Conservation (phyloP, 2,329 filamentous ascomycete species). For the Fusarium virguliforme region DNA sequence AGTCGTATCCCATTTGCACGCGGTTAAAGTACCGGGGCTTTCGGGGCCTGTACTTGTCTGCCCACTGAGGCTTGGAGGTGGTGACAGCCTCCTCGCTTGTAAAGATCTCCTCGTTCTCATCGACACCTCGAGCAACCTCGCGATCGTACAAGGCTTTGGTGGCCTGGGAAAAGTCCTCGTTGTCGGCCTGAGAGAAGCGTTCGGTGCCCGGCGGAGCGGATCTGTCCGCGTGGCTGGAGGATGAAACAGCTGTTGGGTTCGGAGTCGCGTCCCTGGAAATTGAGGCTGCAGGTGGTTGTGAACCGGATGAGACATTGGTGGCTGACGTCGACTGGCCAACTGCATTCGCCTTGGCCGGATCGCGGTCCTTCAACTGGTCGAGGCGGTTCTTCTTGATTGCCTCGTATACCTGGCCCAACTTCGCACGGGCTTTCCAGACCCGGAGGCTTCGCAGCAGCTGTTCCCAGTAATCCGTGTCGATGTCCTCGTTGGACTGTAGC, state of each 20-base stretch:
- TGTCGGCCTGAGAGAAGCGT: conserved; percentile 78
- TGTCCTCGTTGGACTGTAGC: conserved; percentile 88
- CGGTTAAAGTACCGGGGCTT: conserved; percentile 98
- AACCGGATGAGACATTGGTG: conserved; percentile 17
- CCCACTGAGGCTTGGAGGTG: conserved; percentile 80
- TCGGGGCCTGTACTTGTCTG: conserved; percentile 86
- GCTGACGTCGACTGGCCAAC: conserved; percentile 34
- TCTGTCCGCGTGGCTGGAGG: conserved; percentile 52
- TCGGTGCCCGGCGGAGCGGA: conserved; percentile 70
- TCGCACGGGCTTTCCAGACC: conserved; percentile 93
- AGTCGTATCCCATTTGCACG: conserved; percentile 99
- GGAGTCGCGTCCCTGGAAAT: conserved; percentile 27
- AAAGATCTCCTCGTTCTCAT: conserved; percentile 97
- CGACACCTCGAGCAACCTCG: conserved; percentile 90
- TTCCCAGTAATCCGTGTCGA: conserved; percentile 98
- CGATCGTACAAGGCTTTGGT: conserved; percentile 93
- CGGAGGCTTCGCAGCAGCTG: conserved; percentile 87
- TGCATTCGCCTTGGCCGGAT: conserved; percentile 74
- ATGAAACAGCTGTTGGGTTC: conserved; percentile 33
- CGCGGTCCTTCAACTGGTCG: conserved; percentile 75
- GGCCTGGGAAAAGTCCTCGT: conserved; percentile 87
- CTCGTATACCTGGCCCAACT: conserved; percentile 83
- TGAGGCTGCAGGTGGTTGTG: conserved; percentile 21
- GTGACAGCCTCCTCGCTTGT: conserved; percentile 84
- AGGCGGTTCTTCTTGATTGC: conserved; percentile 81